Conservation (phyloP, 2,329 filamentous ascomycete species). For the Trichocomaceae sp. region DNA sequence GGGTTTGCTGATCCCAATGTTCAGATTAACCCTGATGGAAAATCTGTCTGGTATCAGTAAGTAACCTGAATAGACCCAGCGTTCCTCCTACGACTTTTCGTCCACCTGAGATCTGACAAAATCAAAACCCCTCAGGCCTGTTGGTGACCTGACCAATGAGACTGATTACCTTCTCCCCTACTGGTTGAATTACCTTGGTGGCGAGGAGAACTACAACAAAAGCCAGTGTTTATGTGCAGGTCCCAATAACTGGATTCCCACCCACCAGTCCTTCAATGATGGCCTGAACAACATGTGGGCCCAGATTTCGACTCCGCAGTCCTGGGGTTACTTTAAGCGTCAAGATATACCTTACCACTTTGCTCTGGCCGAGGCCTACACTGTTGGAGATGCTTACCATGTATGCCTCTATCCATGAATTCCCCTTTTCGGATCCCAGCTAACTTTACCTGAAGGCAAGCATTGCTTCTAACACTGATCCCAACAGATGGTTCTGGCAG, state of each 20-base stretch:
- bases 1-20: conserved; percentile 53
- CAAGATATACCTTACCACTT: conserved; percentile 10
- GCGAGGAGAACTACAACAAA: conserved; percentile 10
- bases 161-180: conserved; percentile 6
- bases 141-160: neutral
- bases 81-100: neutral
- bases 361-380: conserved; percentile 9
- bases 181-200: conserved; percentile 10
- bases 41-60: conserved; percentile 45
- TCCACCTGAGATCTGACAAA: neutral
- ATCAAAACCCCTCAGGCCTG: neutral
- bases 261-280: conserved; percentile 6
- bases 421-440: neutral
- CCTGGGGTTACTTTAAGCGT: conserved; percentile 11
- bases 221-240: conserved; percentile 10
- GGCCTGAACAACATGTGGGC: conserved; percentile 9
- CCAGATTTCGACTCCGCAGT: conserved; percentile 1
- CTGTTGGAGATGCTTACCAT: conserved; percentile 8
- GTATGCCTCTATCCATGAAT: neutral
- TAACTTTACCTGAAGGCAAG: neutral
- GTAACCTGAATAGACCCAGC: neutral
- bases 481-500: conserved; percentile 10
- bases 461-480: conserved; percentile 10
- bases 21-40: conserved; percentile 42
- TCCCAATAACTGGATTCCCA: conserved; percentile 10